phyloP scores from a whole-genome alignment of 2,329 filamentous ascomycete species.

The Cladosporium phlei region DNA sequence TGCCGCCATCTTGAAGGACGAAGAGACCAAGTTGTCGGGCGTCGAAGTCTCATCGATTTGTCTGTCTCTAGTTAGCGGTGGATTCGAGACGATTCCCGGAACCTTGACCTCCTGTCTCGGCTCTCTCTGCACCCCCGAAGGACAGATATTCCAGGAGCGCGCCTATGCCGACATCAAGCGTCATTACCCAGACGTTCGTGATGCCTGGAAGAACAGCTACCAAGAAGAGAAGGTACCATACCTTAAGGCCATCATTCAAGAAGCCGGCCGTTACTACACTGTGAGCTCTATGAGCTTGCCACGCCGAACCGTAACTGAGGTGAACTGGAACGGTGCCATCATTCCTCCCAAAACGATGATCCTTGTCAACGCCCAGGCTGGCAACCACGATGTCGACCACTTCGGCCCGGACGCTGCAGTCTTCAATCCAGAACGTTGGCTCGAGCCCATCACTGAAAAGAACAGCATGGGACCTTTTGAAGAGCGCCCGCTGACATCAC shows the following conservation, averaged over 20 bases:
- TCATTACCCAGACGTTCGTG: constrained; percentile 42
- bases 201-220: constrained; percentile 45
- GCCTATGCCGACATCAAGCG: constrained; percentile 50
- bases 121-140: constrained; percentile 45
- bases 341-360: constrained; percentile 53
- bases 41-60: constrained; percentile 53
- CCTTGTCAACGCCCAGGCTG: constrained; percentile 52
- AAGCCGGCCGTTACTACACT: constrained; percentile 51
- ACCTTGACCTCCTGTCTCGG: constrained; percentile 51
- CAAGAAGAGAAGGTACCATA: constrained; percentile 48
- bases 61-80: constrained; percentile 49
- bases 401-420: constrained; percentile 43
- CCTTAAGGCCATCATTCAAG: constrained; percentile 45
- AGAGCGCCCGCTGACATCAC: constrained; percentile 23
- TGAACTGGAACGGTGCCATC: constrained; percentile 48
- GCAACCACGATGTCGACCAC: constrained; percentile 49
- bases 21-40: constrained; percentile 49
- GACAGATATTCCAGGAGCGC: constrained; percentile 49
- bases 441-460: constrained; percentile 36
- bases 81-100: constrained; percentile 52
- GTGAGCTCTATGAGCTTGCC: constrained; percentile 52
- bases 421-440: constrained; percentile 50
- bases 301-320: constrained; percentile 47
- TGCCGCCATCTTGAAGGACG: constrained; percentile 50
- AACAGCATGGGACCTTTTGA: constrained; percentile 5